These are phyloP conservation scores for Colletotrichum eremochloae DNA, from an alignment of 2,329 filamentous ascomycete species.

Conservation along the genomic window DNA sequence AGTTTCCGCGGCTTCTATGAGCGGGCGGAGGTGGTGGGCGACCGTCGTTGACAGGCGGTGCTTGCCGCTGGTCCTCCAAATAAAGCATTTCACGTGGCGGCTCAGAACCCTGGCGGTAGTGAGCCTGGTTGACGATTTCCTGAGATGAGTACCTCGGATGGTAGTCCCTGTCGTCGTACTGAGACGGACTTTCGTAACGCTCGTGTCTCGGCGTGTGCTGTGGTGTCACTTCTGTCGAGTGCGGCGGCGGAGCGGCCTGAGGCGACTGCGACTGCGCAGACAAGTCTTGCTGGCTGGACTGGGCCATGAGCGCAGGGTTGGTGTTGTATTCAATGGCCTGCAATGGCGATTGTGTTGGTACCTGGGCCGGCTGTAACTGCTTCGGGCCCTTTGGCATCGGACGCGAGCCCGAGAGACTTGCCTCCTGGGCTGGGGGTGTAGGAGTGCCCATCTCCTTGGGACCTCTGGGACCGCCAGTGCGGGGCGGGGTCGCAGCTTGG, in stretches of 20 bases:
- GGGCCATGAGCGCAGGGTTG: slow-evolving; percentile 48
- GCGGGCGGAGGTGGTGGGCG: slow-evolving; percentile 69
- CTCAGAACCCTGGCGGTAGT: slow-evolving; percentile 56
- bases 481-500: slow-evolving; percentile 61
- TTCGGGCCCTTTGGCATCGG: slow-evolving; percentile 52
- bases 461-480: slow-evolving; percentile 47
- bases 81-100: slow-evolving; percentile 49
- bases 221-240: slow-evolving; percentile 32
- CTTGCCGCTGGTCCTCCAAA: slow-evolving; percentile 51
- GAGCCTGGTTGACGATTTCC: slow-evolving; percentile 49
- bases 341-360: slow-evolving; percentile 66
- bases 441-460: slow-evolving; percentile 34
- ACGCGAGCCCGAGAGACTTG: slow-evolving; percentile 34
- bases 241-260: slow-evolving; percentile 44
- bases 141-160: slow-evolving; percentile 50
- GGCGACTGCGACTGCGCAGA: slow-evolving; percentile 54
- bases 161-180: slow-evolving; percentile 55
- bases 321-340: slow-evolving; percentile 66
- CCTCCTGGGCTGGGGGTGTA: slow-evolving; percentile 19
- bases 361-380: slow-evolving; percentile 52
- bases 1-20: slow-evolving; percentile 61
- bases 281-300: slow-evolving; percentile 51
- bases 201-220: slow-evolving; percentile 47
- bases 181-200: slow-evolving; percentile 52
- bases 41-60: slow-evolving; percentile 56